phyloP scores from a whole-genome alignment of 2,329 filamentous ascomycete genomes.

The Aureobasidium musti region DNA sequence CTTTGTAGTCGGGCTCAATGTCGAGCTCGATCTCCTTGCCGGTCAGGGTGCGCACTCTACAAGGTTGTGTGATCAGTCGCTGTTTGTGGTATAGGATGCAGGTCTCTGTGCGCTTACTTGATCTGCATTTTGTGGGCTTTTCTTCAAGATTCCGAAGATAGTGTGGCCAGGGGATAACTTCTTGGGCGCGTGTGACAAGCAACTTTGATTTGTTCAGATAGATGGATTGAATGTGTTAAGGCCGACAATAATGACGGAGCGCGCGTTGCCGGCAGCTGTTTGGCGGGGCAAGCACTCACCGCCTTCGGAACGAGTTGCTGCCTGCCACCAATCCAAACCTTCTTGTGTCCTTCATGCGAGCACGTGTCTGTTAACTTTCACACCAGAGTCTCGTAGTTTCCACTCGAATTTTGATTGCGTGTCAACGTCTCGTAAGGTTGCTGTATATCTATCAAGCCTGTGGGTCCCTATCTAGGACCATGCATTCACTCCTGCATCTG shows the following conservation, averaged over 20 bases:
- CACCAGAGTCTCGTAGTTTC: not conserved
- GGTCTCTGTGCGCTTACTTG: conserved; percentile 29
- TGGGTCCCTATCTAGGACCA: not conserved
- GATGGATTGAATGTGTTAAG: not conserved
- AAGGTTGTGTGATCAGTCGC: conserved; percentile 14
- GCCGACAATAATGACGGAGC: conserved; percentile 24
- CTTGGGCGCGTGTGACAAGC: not conserved
- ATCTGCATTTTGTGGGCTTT: conserved; percentile 31
- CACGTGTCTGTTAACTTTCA: conserved; percentile 1
- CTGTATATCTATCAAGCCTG: not conserved
- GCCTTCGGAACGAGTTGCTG: conserved; percentile 22
- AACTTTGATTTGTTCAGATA: not conserved
- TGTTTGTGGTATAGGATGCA: not conserved
- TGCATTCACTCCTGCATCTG: not conserved
- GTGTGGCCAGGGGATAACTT: not conserved
- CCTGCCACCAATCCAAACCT: not conserved
- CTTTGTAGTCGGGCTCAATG: conserved; percentile 92
- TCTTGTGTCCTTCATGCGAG: not conserved
- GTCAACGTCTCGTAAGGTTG: not conserved
- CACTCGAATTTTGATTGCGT: not conserved
- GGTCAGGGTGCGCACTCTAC: conserved; percentile 92
- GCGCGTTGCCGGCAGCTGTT: conserved; percentile 4
- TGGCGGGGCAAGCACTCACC: conserved; percentile 27
- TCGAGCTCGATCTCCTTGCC: conserved; percentile 99
- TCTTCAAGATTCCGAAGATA: not conserved